Conservation (phyloP, 768 basidiomycete species). For the Phylloporus sp. region DNA sequence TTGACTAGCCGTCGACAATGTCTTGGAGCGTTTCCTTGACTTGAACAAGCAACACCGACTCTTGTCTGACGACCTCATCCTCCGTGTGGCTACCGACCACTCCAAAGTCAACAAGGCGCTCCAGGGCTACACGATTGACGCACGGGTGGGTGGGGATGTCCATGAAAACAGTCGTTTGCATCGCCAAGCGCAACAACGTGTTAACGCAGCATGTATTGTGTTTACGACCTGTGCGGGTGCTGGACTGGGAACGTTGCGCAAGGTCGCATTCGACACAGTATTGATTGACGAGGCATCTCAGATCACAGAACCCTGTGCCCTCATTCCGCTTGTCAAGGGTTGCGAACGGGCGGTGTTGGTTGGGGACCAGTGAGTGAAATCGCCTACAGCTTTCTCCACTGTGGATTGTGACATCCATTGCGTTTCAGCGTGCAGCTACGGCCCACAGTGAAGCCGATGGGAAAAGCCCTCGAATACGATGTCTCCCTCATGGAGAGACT, state of each 20-base stretch:
- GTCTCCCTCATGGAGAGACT: conserved; percentile 60
- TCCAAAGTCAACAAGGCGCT: conserved; percentile 56
- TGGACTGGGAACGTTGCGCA: conserved; percentile 54
- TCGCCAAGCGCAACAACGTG: conserved; percentile 55
- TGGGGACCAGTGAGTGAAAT: conserved; percentile 59
- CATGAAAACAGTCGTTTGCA: conserved; percentile 55
- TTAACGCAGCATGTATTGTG: conserved; percentile 52
- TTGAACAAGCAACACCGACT: conserved; percentile 42
- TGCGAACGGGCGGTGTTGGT: conserved; percentile 55
- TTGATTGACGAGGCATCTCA: conserved; percentile 72
- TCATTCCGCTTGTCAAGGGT: conserved; percentile 68
- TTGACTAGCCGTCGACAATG: conserved; percentile 64
- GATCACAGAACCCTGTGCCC: conserved; percentile 60
- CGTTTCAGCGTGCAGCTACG: conserved; percentile 57
- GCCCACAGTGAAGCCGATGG: conserved; percentile 60
- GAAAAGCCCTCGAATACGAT: conserved; percentile 52
- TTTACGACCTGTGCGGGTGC: conserved; percentile 69
- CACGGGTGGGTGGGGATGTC: conserved; percentile 54
- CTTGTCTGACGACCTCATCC: conserved; percentile 53
- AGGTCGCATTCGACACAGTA: conserved; percentile 54
- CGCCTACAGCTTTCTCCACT: neutral
- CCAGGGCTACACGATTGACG: conserved; percentile 60
- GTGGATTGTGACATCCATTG: neutral
- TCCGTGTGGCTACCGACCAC: conserved; percentile 65
- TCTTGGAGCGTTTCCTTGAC: conserved; percentile 57